Base-by-base conservation (phyloP, 352 stramenopile species). In the Pythium myriotylum region DNA sequence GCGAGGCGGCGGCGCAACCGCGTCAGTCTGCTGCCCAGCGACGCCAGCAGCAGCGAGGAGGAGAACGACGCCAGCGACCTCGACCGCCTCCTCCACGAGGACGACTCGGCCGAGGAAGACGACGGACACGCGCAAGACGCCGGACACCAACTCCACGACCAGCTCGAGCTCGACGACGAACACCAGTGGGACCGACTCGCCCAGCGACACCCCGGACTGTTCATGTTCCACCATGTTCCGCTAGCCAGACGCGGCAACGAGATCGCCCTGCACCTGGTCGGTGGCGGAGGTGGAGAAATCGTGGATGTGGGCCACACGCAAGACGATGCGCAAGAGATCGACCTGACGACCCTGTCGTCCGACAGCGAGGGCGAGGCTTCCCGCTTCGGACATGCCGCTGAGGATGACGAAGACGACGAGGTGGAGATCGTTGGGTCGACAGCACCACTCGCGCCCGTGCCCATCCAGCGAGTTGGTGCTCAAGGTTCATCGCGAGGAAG, bases 291-390 rank as follows among this genome's bases (percentile, higher is more conserved):
- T 27, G 29, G 7, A 10, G 13, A 7, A 7, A 35, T 52, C 2
- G 41, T 55, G 3, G 49, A 54, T 9, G 16, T 57, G 12, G 51
- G 45, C 16, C 27, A 59, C 29, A 50, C 47, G 13, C 56, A 54
- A 20, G 35, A 37, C 33, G 68, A 53, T 3, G 62, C 68, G 3
- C 68, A 84, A 45, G 72, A 87, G 45, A 92, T 92, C 48, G 83
- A 92, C 32, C 62, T 92, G 35, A 92, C 83, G 6, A 54, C 84
- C 19, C 86, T 76, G 2, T 79, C 76, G 0, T 79, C 68, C 1
- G 84, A 91, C 23, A 73, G 61, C 39, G 76, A 87, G 35, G 72
- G 83, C 35, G 67, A 58, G 20, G n/a, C 14, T 4, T 39, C 20
- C 12, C 49, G 20, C 23, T 8, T 17, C 16, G 56, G 41, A 19